These are phyloP conservation scores for Leccinum arenicola DNA, from an alignment of 768 basidiomycete species.

Conservation along the genomic window DNA sequence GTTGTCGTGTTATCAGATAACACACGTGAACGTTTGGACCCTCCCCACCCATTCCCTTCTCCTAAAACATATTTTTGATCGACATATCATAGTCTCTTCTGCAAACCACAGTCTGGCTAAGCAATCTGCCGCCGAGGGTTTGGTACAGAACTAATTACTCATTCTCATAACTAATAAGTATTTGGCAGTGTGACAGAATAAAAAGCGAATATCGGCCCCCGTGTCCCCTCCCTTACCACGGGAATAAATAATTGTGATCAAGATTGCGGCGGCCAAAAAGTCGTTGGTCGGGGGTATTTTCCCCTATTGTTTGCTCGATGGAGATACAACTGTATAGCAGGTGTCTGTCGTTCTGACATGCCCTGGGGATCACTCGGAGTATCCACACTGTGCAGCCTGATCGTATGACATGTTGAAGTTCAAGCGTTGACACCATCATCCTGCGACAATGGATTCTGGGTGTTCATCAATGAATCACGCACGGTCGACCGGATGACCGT, in stretches of 20 bases:
- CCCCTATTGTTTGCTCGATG: neutral
- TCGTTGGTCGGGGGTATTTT: neutral
- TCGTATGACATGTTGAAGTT: neutral
- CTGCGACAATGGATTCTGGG: neutral
- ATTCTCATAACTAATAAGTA: neutral
- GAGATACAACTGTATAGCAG: neutral
- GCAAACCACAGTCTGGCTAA: neutral
- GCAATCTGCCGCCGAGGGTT: neutral
- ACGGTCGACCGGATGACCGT: neutral
- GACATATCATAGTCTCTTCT: neutral
- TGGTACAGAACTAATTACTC: neutral
- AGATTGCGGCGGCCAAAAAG: neutral
- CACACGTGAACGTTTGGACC: neutral
- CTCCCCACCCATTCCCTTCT: neutral
- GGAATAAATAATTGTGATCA: neutral
- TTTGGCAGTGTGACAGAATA: neutral
- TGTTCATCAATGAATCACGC: neutral
- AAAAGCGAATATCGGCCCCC: neutral
- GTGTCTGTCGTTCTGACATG: neutral
- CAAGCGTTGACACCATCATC: neutral
- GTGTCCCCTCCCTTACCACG: neutral
- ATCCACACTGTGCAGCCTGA: neutral
- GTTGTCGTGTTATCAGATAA: neutral
- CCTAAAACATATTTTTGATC: neutral
- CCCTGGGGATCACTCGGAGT: neutral